Conservation (phyloP, 1,139 yeast genomes). For the Candida sojae region DNA sequence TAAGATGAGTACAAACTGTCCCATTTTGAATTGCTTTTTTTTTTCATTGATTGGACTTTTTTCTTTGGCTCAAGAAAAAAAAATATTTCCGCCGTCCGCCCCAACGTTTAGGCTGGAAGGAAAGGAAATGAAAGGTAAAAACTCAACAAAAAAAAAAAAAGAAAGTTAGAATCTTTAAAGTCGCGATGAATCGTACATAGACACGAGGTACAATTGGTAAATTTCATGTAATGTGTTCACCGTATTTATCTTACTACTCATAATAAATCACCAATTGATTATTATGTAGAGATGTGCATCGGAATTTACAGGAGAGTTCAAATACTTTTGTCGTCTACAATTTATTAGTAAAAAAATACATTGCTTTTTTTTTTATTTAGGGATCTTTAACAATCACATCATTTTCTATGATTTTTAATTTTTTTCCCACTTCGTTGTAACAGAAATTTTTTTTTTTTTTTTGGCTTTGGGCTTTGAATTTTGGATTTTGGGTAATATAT, state of each 20-base stretch:
- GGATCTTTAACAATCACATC: not conserved
- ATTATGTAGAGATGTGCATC: too few relatives aligned
- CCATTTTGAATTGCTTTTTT: not conserved
- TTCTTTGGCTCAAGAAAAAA: not conserved
- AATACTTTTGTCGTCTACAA: not conserved
- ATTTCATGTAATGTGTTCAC: not conserved
- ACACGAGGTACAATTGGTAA: not conserved
- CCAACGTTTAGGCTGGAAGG: not conserved
- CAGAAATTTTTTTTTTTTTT: too few relatives aligned
- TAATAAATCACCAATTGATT: too few relatives aligned
- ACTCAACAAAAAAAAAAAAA: not conserved
- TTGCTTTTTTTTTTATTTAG: not conserved
- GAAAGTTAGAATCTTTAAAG: too few relatives aligned
- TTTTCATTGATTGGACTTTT: not conserved
- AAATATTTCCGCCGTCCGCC: not conserved
- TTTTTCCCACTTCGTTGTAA: too few relatives aligned
- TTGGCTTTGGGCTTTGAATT: too few relatives aligned
- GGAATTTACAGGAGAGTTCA: not conserved
- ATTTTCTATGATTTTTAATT: not conserved
- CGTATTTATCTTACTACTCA: too few relatives aligned
- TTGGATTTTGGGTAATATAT: too few relatives aligned
- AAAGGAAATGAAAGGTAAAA: too few relatives aligned
- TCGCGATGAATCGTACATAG: too few relatives aligned
- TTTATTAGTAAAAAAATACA: too few relatives aligned
- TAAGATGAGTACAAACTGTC: too few relatives aligned